Percentiles rank a stretch among this genome's conserved stretches.
Evolutionary conservation across 2,329 filamentous ascomycete species (phyloP).

Genomic region (Ophiosphaerella herpotricha): DNA sequence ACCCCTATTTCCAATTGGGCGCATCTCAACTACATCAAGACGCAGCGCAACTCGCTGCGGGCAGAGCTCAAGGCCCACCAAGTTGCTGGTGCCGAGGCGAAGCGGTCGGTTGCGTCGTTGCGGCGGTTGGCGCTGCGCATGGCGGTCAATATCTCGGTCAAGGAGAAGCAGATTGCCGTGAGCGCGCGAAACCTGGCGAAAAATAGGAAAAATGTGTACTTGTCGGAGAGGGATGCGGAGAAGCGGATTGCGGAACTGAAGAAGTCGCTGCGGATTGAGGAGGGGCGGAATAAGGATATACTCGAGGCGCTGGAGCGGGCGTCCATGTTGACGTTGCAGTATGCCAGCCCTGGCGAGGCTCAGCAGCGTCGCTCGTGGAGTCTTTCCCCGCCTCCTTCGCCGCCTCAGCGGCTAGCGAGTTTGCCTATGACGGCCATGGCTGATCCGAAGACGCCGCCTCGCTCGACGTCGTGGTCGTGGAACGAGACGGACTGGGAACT

Average conservation of each 20-base stretch:
- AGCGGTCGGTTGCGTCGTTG: slow-evolving; percentile 41
- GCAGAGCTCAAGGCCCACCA: slow-evolving; percentile 40
- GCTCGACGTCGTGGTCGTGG: slow-evolving; percentile 27
- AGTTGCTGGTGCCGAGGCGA: slow-evolving; percentile 39
- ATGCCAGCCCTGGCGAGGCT: slow-evolving; percentile 27
- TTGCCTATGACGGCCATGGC: slow-evolving; percentile 15
- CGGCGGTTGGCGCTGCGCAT: slow-evolving; percentile 45
- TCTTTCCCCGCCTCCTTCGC: slow-evolving; percentile 41
- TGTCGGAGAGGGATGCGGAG: slow-evolving; percentile 37
- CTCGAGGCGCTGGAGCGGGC: slow-evolving; percentile 43
- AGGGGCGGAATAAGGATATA: slow-evolving; percentile 44
- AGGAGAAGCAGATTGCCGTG: slow-evolving; percentile 44
- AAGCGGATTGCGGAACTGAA: slow-evolving; percentile 41
- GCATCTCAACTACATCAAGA: slow-evolving; percentile 43
- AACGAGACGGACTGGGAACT: slow-evolving; percentile 28
- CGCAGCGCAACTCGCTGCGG: slow-evolving; percentile 39
- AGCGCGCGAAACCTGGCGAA: slow-evolving; percentile 38
- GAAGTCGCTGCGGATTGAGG: slow-evolving; percentile 37
- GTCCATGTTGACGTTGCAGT: slow-evolving; percentile 45
- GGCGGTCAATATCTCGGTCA: slow-evolving; percentile 46
- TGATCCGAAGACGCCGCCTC: slow-evolving; percentile 29
- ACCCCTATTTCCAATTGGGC: slow-evolving; percentile 43
- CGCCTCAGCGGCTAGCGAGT: slow-evolving; percentile 28
- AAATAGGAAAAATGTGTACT: slow-evolving; percentile 38
- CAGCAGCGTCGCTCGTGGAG: slow-evolving; percentile 25